These are phyloP conservation scores for Isoetes engelmannii DNA, from an alignment of 83 land plant genomes.

Conservation along the genomic window DNA sequence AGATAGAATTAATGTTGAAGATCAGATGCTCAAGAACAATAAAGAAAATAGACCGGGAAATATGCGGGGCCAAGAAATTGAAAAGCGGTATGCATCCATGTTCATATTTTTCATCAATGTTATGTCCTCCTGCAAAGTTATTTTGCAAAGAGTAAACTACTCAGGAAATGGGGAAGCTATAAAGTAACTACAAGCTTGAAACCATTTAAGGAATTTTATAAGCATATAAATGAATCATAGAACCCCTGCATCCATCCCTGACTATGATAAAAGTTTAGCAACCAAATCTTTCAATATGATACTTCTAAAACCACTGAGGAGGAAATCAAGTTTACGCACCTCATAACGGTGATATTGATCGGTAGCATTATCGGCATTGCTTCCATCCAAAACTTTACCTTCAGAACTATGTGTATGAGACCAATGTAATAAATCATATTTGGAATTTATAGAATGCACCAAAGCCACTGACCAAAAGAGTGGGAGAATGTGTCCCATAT, in stretches of 20 bases:
- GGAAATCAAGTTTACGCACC: slow-evolving; percentile 15
- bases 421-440: too few relatives aligned
- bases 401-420: background rate
- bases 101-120: slow-evolving; percentile 35
- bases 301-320: too few relatives aligned
- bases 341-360: slow-evolving; percentile 13
- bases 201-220: too few relatives aligned
- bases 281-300: too few relatives aligned
- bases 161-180: too few relatives aligned
- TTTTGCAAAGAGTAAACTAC: too few relatives aligned
- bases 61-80: slow-evolving; percentile 50
- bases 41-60: slow-evolving; percentile 34
- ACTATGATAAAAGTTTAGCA: too few relatives aligned
- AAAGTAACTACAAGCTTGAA: too few relatives aligned
- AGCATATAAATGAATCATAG: too few relatives aligned
- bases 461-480: slow-evolving; percentile 36
- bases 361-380: slow-evolving; percentile 9
- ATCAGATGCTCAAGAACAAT: background rate
- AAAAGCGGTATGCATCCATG: slow-evolving; percentile 46
- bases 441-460: too few relatives aligned
- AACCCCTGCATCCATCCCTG: too few relatives aligned
- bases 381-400: slow-evolving; percentile 12
- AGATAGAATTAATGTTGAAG: too few relatives aligned
- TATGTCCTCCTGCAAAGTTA: slow-evolving; percentile 44
- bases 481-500: slow-evolving; percentile 40